phyloP scores from a whole-genome alignment of 768 basidiomycete species.

The Guyanaporus albipodus region DNA sequence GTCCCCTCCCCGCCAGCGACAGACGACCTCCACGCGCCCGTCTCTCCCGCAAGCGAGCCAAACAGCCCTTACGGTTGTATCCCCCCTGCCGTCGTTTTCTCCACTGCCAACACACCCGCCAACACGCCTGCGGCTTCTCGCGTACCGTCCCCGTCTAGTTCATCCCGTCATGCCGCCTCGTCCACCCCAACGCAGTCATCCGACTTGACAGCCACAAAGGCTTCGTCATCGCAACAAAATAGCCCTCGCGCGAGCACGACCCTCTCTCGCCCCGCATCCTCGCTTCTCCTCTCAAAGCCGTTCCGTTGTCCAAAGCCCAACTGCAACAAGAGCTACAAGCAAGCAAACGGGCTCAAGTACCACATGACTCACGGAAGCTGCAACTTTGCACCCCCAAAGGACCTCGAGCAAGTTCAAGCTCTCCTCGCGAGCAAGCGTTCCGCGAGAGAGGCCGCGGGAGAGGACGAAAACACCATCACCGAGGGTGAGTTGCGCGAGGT shows the following conservation, averaged over 20 bases:
- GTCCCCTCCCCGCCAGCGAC: conserved; percentile 32
- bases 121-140: conserved; percentile 49
- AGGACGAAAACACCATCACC: conserved; percentile 42
- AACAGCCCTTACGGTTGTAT: conserved; percentile 46
- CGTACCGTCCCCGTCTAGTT: conserved; percentile 30
- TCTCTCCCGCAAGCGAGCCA: conserved; percentile 30
- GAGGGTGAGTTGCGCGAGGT: conserved; percentile 67
- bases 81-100: conserved; percentile 63
- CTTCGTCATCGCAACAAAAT: conserved; percentile 25
- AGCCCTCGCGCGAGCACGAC: conserved; percentile 41
- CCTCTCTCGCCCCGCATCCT: conserved; percentile 49
- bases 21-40: conserved; percentile 27
- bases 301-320: conserved; percentile 93
- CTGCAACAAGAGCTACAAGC: conserved; percentile 95
- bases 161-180: conserved; percentile 15
- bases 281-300: conserved; percentile 74
- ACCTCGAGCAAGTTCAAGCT: conserved; percentile 72
- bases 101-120: conserved; percentile 41
- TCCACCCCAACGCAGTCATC: conserved; percentile 12
- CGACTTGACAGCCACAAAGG: conserved; percentile 20
- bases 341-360: conserved; percentile 93
- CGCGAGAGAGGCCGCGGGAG: conserved; percentile 38
- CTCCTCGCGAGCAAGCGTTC: conserved; percentile 51
- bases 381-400: conserved; percentile 89
- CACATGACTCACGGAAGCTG: conserved; percentile 92